These are phyloP conservation scores for Ilyonectria robusta DNA, from an alignment of 2,329 filamentous ascomycete species.

Conservation along the genomic window DNA sequence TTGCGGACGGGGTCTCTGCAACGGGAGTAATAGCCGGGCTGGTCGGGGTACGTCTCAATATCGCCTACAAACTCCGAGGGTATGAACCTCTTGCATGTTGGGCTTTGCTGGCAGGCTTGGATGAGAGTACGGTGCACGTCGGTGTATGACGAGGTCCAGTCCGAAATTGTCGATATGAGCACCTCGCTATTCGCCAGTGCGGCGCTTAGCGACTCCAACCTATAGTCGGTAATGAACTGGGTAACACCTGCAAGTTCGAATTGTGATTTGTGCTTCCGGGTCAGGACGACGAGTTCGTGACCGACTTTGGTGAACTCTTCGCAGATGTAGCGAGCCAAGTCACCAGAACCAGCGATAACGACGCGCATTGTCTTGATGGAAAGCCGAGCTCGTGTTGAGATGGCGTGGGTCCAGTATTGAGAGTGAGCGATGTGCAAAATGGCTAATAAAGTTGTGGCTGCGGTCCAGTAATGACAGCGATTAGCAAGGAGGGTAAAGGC, in stretches of 20 bases:
- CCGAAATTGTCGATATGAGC: constrained; percentile 20
- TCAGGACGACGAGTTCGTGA: constrained; percentile 12
- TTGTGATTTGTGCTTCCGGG: constrained; percentile 17
- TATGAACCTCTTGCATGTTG: constrained; percentile 23
- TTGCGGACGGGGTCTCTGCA: constrained; percentile 6
- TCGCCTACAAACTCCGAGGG: constrained; percentile 12
- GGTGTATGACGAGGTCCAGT: not conserved
- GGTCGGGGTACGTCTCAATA: constrained; percentile 10
- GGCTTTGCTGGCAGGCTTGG: constrained; percentile 15
- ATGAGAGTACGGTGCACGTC: constrained; percentile 17
- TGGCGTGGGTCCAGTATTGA: not conserved
- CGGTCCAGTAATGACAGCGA: not conserved
- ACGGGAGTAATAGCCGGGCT: constrained; percentile 19
- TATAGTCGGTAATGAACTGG: constrained; percentile 23
- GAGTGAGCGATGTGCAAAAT: not conserved
- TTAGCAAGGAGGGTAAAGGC: not conserved
- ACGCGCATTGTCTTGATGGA: constrained; percentile 11
- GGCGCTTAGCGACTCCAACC: not conserved
- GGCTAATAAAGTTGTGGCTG: not conserved
- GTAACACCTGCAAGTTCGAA: not conserved
- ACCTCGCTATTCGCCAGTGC: constrained; percentile 13
- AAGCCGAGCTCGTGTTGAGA: not conserved
- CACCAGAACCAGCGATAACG: constrained; percentile 23
- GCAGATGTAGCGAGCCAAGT: constrained; percentile 21
- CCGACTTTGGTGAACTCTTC: constrained; percentile 22